phyloP scores from a whole-genome alignment of 2,329 filamentous ascomycete species.

The Cladorrhinum sp. region DNA sequence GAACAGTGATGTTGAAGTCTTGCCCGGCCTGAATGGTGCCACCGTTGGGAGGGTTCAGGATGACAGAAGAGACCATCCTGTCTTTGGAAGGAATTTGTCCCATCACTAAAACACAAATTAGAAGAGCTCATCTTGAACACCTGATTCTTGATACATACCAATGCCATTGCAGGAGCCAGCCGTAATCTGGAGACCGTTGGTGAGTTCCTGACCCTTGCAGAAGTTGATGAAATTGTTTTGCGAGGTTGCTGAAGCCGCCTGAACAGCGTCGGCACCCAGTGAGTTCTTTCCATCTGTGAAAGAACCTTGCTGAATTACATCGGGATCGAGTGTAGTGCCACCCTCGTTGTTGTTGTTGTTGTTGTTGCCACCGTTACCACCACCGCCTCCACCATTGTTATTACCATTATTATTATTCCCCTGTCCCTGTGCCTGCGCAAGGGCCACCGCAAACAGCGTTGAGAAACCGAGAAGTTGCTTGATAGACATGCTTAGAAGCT shows the following conservation, averaged over 20 bases:
- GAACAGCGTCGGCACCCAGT: slow-evolving; percentile 31
- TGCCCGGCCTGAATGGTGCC: slow-evolving; percentile 45
- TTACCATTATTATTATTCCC: not conserved
- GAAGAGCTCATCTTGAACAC: not conserved
- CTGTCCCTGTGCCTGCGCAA: slow-evolving; percentile 25
- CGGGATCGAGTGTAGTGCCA: slow-evolving; percentile 18
- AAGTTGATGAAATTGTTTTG: slow-evolving; percentile 62
- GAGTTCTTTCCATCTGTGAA: slow-evolving; percentile 34
- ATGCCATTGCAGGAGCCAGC: slow-evolving; percentile 62
- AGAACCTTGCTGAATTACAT: slow-evolving; percentile 34
- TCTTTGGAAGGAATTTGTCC: slow-evolving; percentile 53
- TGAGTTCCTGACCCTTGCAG: slow-evolving; percentile 51
- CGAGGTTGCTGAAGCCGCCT: slow-evolving; percentile 30
- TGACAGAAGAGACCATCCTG: slow-evolving; percentile 55
- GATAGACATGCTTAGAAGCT: slow-evolving; percentile 29
- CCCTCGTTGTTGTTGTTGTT: not conserved
- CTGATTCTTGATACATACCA: slow-evolving; percentile 37
- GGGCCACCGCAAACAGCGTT: slow-evolving; percentile 29
- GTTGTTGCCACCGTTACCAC: not conserved
- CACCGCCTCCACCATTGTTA: not conserved
- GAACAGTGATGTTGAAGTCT: slow-evolving; percentile 52
- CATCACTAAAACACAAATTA: slow-evolving; percentile 42
- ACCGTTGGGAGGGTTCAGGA: slow-evolving; percentile 50
- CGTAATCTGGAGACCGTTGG: slow-evolving; percentile 58
- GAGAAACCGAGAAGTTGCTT: slow-evolving; percentile 29